A percentile compares a stretch with the other conserved stretches of the same genome.
Conservation (phyloP, 495 filamentous ascomycete species). For the Aspergillus bertholletiae region DNA sequence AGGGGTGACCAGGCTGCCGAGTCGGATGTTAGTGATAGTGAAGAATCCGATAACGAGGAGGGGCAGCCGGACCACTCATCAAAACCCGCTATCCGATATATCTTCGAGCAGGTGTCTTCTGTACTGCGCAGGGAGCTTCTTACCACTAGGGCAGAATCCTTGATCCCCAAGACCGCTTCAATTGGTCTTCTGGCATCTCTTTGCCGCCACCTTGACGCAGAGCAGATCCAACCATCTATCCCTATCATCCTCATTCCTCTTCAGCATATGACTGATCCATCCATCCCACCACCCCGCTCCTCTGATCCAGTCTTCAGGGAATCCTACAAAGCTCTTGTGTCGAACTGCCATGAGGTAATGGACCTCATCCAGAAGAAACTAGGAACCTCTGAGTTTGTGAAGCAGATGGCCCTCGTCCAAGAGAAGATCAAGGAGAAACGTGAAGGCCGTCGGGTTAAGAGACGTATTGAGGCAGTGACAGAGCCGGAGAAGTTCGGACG, state of each 20-base stretch:
- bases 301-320: slow-evolving; percentile 62
- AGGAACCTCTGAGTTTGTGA: slow-evolving; percentile 74
- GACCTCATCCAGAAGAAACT: slow-evolving; percentile 75
- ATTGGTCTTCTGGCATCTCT: slow-evolving; percentile 68
- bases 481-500: slow-evolving; percentile 73
- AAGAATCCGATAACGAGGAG: slow-evolving; percentile 43
- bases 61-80: slow-evolving; percentile 13
- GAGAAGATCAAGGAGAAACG: slow-evolving; percentile 65
- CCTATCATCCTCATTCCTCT: slow-evolving; percentile 70
- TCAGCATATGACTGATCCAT: slow-evolving; percentile 76
- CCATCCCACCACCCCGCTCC: slow-evolving; percentile 64
- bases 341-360: slow-evolving; percentile 68
- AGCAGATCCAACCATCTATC: slow-evolving; percentile 57
- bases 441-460: slow-evolving; percentile 70
- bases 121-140: slow-evolving; percentile 74
- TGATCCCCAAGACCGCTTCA: slow-evolving; percentile 70
- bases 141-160: slow-evolving; percentile 54
- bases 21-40: slow-evolving; percentile 33
- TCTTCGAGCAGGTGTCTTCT: slow-evolving; percentile 70
- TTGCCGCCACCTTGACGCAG: slow-evolving; percentile 50
- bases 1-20: slow-evolving; percentile 33
- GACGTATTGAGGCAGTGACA: slow-evolving; percentile 78
- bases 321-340: slow-evolving; percentile 61
- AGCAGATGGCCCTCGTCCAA: slow-evolving; percentile 62
- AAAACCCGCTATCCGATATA: slow-evolving; percentile 59